Evolutionary conservation across 345 rosid species (phyloP).

Genomic region (Citrus unshiu): DNA sequence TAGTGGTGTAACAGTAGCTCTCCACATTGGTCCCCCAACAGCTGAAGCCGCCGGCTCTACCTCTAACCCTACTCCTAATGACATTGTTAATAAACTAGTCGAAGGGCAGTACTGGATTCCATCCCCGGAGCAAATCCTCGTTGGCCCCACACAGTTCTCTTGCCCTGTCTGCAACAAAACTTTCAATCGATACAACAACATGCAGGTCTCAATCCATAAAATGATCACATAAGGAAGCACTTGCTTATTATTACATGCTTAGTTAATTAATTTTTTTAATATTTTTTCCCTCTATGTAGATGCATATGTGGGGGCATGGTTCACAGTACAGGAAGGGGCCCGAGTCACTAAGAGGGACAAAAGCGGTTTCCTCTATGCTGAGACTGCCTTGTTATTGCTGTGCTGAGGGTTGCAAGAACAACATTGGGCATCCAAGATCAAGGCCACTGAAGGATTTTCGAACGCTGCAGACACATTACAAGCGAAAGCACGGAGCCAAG

Average conservation of each 20-base stretch:
- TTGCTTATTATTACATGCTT: too few relatives aligned
- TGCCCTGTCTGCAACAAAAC: slow-evolving; percentile 84
- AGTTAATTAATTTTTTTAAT: too few relatives aligned
- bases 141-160: slow-evolving; percentile 93
- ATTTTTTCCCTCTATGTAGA: slow-evolving; percentile 26
- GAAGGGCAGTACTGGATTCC: slow-evolving; percentile 87
- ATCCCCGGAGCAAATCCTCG: slow-evolving; percentile 79
- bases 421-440: slow-evolving; percentile 76
- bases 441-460: slow-evolving; percentile 85
- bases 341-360: slow-evolving; percentile 71
- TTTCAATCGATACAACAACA: slow-evolving; percentile 86
- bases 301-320: slow-evolving; percentile 99
- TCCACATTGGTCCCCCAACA: slow-evolving; percentile 59
- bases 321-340: slow-evolving; percentile 86
- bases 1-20: slow-evolving; percentile 66
- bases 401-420: slow-evolving; percentile 78
- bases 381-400: slow-evolving; percentile 87
- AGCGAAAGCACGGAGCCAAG: slow-evolving; percentile 74
- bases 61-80: slow-evolving; percentile 34
- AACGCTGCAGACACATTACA: slow-evolving; percentile 93
- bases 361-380: slow-evolving; percentile 56
- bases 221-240: neutral
- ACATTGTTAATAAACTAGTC: slow-evolving; percentile 18
- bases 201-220: slow-evolving; percentile 54
- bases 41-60: slow-evolving; percentile 19